These are phyloP conservation scores for Rubus idaeus DNA, from an alignment of 306 rosid genomes.

Conservation along the genomic window DNA sequence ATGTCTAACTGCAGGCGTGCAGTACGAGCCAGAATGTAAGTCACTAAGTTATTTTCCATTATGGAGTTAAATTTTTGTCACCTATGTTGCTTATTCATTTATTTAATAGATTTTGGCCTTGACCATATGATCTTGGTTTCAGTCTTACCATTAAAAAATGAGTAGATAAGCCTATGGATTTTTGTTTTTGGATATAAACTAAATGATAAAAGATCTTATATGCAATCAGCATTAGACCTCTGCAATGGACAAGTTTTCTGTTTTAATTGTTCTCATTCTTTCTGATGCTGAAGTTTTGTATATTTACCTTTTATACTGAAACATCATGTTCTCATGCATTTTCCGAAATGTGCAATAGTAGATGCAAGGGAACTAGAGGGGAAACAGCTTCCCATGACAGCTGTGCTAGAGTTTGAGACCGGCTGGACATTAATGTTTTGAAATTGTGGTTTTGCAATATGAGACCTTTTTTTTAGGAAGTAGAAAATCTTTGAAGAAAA, in stretches of 20 bases:
- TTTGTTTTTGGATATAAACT: no score
- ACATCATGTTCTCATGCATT: neutral
- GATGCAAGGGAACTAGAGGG: neutral
- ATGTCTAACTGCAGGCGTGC: conserved; percentile 89
- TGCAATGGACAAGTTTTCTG: neutral
- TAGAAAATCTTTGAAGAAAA: neutral
- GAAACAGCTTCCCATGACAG: neutral
- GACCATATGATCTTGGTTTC: neutral
- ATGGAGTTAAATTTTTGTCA: neutral
- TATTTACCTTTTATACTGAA: neutral
- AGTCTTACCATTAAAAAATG: neutral
- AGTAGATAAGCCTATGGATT: neutral
- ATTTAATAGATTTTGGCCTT: neutral
- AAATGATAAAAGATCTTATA: neutral
- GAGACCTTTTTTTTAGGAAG: neutral
- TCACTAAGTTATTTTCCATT: conserved; percentile 16
- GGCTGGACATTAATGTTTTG: neutral
- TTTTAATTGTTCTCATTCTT: neutral
- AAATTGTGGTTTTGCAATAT: neutral
- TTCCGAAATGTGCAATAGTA: neutral
- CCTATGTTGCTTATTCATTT: neutral
- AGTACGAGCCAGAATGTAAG: conserved; percentile 88
- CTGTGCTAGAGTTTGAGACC: neutral
- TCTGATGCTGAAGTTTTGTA: neutral
- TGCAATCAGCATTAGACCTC: neutral